phyloP scores from a whole-genome alignment of 2,329 filamentous ascomycete genomes.

The Fusarium udum region DNA sequence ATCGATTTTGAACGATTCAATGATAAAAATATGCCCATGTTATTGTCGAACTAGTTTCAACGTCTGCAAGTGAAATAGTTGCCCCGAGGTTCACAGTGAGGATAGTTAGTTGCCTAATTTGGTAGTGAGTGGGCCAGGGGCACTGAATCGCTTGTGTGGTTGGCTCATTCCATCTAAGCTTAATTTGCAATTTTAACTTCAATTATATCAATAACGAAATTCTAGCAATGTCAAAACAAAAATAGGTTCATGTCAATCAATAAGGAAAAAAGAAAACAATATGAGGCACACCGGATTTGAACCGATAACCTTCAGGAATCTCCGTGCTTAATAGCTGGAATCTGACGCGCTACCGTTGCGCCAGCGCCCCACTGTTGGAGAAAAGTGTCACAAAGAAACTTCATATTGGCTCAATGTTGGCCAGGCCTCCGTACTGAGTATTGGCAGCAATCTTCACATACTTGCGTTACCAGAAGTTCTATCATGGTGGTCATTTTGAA shows the following conservation, averaged over 20 bases:
- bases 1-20: not conserved
- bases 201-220: fast-evolving
- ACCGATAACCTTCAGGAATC: conserved; percentile 2
- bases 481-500: fast-evolving
- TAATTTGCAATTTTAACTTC: fast-evolving
- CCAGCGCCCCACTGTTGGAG: not conserved
- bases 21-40: not conserved
- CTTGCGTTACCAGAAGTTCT: not conserved
- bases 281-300: conserved; percentile 2
- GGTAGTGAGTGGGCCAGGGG: no score
- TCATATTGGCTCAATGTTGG: fast-evolving
- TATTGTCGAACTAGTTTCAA: no score
- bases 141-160: fast-evolving
- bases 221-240: fast-evolving
- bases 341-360: conserved; percentile 1
- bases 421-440: fast-evolving
- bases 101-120: not conserved
- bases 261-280: fast-evolving
- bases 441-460: not conserved
- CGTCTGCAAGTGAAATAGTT: no score
- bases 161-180: not conserved
- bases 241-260: fast-evolving
- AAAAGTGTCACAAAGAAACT: fast-evolving
- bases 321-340: not conserved
- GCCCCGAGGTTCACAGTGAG: fast-evolving